Evolutionary conservation across 306 rosid genomes (phyloP), one percentile per base, ranked within the genome.

Genomic region (Acacia acuminata): DNA sequence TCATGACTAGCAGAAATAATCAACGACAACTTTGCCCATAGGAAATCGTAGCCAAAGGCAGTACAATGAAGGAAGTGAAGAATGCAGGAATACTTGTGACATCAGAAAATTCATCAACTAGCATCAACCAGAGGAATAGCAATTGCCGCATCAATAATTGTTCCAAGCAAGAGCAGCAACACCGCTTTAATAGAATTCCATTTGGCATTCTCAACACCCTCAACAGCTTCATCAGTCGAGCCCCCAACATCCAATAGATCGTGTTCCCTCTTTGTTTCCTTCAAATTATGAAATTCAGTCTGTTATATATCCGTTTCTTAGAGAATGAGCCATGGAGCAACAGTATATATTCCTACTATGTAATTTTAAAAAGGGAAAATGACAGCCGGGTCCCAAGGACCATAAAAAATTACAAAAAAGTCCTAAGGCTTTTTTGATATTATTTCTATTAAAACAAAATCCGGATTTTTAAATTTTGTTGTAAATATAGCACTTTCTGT

Each of bases 101-200:
- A 15, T 76, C 85, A 12, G 99, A 94, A 64, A 96, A 96, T 84
- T 91, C 87, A 81, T 96, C 92, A 5, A 96, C 99, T n/a, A 1
- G 81, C 96, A 67, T 94, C 99, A 50, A 96, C 98, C 78, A 96
- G 83, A 19, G 99, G 98, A 84, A 92, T 97, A 30, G 99, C 99
- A 68, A 86, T 83, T 45, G 81, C 91, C 47, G 92, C 99, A 0
- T 96, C 98, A 75, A 94, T 90, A 70, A 85, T 75, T 51, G 98
- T 43, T 81, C 99, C 99, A 3, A 94, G 67, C 64, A n/a, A n/a
- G n/a, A n/a, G 87, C 73, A 88, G 71, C 25, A 90, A 85, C 43
- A 78, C 87, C 73, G 99, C 98, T 85, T 90, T 94, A 63, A 86
- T 20, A 42, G 84, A 14, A 22, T 42, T 84, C 91, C 86, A 71